phyloP scores from a whole-genome alignment of 1,139 yeast genomes.

The Yamadazyma atmosphaerica region DNA sequence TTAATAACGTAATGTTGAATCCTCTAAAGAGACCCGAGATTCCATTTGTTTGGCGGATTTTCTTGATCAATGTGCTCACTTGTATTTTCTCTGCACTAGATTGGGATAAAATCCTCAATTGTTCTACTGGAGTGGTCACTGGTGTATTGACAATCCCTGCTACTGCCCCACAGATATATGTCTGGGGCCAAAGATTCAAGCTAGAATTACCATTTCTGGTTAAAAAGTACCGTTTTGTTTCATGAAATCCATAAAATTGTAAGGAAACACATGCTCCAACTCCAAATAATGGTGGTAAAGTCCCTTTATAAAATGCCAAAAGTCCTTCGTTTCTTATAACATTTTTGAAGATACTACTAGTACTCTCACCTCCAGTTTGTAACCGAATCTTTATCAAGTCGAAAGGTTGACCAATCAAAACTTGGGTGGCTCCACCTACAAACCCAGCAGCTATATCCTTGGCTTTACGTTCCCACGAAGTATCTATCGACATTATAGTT shows the following conservation, averaged over 20 bases:
- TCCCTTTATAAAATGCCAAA: conserved; percentile 59
- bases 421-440: conserved; percentile 64
- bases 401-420: conserved; percentile 73
- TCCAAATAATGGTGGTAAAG: conserved; percentile 49
- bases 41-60: conserved; percentile 52
- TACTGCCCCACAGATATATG: conserved; percentile 69
- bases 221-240: conserved; percentile 63
- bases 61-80: conserved; percentile 33
- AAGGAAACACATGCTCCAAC: conserved; percentile 76
- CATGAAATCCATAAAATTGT: conserved; percentile 78
- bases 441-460: conserved; percentile 61
- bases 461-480: conserved; percentile 53
- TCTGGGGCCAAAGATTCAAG: conserved; percentile 58
- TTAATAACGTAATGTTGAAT: conserved; percentile 52
- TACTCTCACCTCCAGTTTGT: conserved; percentile 47
- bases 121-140: conserved; percentile 75
- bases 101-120: conserved; percentile 69
- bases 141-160: conserved; percentile 81
- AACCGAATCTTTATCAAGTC: conserved; percentile 67
- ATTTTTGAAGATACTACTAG: conserved; percentile 51
- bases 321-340: conserved; percentile 63
- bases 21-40: conserved; percentile 61
- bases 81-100: conserved; percentile 52
- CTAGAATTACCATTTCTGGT: conserved; percentile 18
- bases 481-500: conserved; percentile 34